Percentiles rank a stretch among this genome's conserved stretches.
Evolutionary conservation across 495 filamentous ascomycete species (phyloP).

Genomic region (Hypoxylon crocopeplum): DNA sequence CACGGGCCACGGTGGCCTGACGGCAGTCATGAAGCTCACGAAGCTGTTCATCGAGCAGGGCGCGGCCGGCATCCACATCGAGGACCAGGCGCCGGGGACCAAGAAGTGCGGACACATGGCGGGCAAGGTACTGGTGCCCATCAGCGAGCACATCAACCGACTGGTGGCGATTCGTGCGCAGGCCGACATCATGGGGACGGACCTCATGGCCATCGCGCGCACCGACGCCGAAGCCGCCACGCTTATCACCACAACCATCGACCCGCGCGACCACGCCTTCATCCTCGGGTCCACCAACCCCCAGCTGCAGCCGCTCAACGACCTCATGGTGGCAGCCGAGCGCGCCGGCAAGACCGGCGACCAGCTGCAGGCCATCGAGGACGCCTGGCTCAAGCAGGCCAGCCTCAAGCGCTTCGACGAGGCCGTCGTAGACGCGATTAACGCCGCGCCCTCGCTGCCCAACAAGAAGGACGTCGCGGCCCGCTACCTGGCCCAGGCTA

Average conservation of each 20-base stretch:
- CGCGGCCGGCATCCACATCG: conserved; percentile 97
- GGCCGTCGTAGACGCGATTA: conserved; percentile 84
- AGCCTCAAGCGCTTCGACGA: conserved; percentile 89
- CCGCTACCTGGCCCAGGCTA: conserved; percentile 68
- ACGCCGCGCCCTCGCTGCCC: conserved; percentile 56
- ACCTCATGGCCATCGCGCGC: conserved; percentile 88
- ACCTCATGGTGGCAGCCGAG: conserved; percentile 90
- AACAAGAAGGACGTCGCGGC: conserved; percentile 72
- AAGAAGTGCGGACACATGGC: conserved; percentile 99
- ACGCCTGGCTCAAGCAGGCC: conserved; percentile 83
- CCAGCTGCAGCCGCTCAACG: conserved; percentile 80
- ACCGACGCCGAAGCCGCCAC: conserved; percentile 98
- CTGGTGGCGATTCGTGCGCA: conserved; percentile 96
- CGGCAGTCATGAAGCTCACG: conserved; percentile 98
- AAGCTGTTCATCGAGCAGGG: conserved; percentile 97
- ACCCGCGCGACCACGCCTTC: conserved; percentile 92
- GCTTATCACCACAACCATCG: conserved; percentile 95
- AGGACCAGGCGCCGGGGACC: conserved; percentile 97
- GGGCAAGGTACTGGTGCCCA: conserved; percentile 96
- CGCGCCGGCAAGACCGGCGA: conserved; percentile 79
- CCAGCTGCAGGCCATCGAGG: conserved; percentile 90
- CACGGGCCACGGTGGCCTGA: conserved; percentile 95
- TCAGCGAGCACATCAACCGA: conserved; percentile 98
- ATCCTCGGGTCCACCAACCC: conserved; percentile 91
- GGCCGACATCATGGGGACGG: conserved; percentile 95